Conservation (phyloP, 495 filamentous ascomycete species). For the Pyrenopolyporus hunteri region DNA sequence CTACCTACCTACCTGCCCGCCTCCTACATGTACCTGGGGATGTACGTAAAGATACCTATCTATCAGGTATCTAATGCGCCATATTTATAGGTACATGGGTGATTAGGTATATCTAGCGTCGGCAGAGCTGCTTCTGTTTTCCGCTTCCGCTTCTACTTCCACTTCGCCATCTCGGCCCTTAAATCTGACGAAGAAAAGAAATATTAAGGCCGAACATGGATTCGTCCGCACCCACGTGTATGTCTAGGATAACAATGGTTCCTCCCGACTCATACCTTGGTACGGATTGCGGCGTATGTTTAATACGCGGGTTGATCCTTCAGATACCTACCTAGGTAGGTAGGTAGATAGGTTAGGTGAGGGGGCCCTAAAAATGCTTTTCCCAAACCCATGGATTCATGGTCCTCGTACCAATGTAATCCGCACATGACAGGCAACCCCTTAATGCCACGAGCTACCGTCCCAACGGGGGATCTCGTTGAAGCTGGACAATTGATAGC, state of each 20-base stretch:
- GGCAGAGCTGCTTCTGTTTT: no score
- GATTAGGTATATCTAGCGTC: no score
- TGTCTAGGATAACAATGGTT: conserved; percentile 1
- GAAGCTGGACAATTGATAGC: conserved; percentile 4
- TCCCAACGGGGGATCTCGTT: not conserved
- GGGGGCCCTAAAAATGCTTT: not conserved
- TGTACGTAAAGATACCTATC: no score
- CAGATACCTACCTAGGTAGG: no score
- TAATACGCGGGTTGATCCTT: conserved; percentile 3
- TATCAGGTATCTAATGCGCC: no score
- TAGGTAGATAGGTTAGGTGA: no score
- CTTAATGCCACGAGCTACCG: not conserved
- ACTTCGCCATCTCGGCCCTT: conserved; percentile 10
- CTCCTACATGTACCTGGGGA: not conserved
- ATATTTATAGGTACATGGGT: no score
- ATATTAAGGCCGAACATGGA: conserved; percentile 1
- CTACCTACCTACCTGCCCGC: no score
- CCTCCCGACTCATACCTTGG: not conserved
- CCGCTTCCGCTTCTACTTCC: not conserved
- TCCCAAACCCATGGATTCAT: conserved; percentile 9
- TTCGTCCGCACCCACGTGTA: conserved; percentile 13
- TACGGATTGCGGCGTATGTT: not conserved
- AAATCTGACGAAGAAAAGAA: not conserved
- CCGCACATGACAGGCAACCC: not conserved
- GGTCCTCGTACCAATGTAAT: conserved; percentile 1